These are phyloP conservation scores for Colletotrichum cordylinicola DNA, from an alignment of 2,329 filamentous ascomycete species.

Conservation along the genomic window DNA sequence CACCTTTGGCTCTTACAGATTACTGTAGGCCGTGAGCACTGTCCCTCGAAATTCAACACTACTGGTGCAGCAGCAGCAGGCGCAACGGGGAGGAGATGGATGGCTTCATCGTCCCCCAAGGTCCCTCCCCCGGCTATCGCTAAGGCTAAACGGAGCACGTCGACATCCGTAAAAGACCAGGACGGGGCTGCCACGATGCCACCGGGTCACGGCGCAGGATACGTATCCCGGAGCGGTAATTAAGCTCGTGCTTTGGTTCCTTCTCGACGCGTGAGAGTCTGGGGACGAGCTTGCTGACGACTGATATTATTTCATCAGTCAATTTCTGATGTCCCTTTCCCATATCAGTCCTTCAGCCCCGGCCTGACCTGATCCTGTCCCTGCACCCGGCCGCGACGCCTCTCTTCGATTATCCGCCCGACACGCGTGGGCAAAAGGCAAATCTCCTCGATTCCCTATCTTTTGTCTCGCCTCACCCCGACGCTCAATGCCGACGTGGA, in stretches of 20 bases:
- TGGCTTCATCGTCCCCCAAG: background rate
- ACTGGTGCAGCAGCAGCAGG: background rate
- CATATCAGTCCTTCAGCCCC: background rate
- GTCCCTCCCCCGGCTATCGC: background rate
- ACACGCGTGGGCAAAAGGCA: background rate
- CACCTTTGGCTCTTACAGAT: background rate
- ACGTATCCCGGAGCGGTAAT: background rate
- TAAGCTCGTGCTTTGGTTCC: conserved; percentile 1
- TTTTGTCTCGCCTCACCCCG: background rate
- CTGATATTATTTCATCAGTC: background rate
- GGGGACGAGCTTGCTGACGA: background rate
- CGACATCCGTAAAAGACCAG: background rate
- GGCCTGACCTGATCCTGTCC: background rate
- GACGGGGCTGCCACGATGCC: background rate
- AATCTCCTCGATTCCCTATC: background rate
- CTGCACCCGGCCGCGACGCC: background rate
- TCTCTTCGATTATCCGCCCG: background rate
- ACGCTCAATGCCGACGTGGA: background rate
- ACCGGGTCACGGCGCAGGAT: background rate
- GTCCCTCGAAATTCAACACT: background rate
- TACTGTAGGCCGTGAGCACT: background rate
- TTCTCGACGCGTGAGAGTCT: background rate
- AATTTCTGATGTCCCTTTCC: background rate
- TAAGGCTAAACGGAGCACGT: background rate
- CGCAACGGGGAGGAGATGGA: background rate